Percentiles rank a stretch among this genome's conserved stretches.
These are phyloP conservation scores for Escovopsis sp. DNA, from an alignment of 2,329 filamentous ascomycete genomes.

Conservation along the genomic window DNA sequence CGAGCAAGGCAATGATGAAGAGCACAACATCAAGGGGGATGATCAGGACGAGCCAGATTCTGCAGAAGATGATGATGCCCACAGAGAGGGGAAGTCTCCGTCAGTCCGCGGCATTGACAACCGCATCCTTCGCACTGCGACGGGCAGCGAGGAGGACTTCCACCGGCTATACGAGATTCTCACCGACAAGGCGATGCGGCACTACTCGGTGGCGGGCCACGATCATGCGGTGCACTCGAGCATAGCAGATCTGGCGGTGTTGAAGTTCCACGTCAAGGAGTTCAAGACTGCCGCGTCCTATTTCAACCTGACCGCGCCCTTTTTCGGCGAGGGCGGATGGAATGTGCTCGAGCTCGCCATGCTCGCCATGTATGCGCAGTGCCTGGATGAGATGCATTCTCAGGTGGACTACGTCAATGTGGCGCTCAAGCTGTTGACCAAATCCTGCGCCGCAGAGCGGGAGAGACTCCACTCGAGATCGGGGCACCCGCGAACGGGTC, in stretches of 20 bases:
- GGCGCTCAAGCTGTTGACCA: slow-evolving; percentile 58
- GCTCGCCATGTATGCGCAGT: slow-evolving; percentile 73
- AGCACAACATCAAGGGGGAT: background rate
- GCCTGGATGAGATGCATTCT: slow-evolving; percentile 60
- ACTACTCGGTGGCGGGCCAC: slow-evolving; percentile 69
- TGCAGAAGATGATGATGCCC: slow-evolving; percentile 5
- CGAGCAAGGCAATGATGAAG: slow-evolving; percentile 20
- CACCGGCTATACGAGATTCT: slow-evolving; percentile 56
- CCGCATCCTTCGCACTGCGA: slow-evolving; percentile 43
- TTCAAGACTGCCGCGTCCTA: slow-evolving; percentile 59
- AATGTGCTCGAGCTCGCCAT: slow-evolving; percentile 65
- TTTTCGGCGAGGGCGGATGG: slow-evolving; percentile 70
- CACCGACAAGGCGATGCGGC: slow-evolving; percentile 71
- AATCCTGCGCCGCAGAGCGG: slow-evolving; percentile 42
- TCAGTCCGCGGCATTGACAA: slow-evolving; percentile 24
- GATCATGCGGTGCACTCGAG: slow-evolving; percentile 62
- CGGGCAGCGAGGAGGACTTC: slow-evolving; percentile 49
- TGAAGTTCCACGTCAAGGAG: slow-evolving; percentile 66
- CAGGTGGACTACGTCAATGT: slow-evolving; percentile 69
- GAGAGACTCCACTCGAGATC: slow-evolving; percentile 28
- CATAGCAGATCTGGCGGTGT: slow-evolving; percentile 70
- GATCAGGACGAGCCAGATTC: background rate
- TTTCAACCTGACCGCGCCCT: slow-evolving; percentile 64
- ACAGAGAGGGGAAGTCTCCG: slow-evolving; percentile 5
- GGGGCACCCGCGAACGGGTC: slow-evolving; percentile 8